Evolutionary conservation across 75 land plant species (phyloP), one percentile per base, ranked within the genome.

Genomic region (Chamaecyparis obtusa): DNA sequence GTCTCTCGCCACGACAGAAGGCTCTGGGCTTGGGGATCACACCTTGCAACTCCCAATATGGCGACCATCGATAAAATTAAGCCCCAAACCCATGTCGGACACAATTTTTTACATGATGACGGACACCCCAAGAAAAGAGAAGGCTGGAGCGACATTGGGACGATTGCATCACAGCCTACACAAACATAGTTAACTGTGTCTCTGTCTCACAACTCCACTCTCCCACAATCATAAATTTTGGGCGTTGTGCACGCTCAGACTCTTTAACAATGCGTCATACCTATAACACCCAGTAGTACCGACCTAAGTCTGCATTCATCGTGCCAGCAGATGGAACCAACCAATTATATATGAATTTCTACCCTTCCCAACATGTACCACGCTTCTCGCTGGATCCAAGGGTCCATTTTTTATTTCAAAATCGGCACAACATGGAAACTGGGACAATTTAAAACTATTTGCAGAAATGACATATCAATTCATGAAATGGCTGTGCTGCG

Each of bases 1-100:
- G 67, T 85, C 13, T 32, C 17, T 87, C 92, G 93, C 96, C 96
- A 94, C 1, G 86, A 43, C 14, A 93, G 88, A 8, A 94, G 89
- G 24, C 94, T 88, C 80, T 86, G 79, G 13, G 93, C 94, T 75
- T 94, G 94, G 11, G 78, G 79, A 78, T 93, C 90, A 0, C 91
- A 91, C 43, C 36, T 79, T 79, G 43, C 46, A 37, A 41, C 43
- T 39, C 82, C 48, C 46, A 43, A 43, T 24, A 37, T 46, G 9
- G 19, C 8, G 24, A 44, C 49, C 13, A 80, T 11, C 0, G 27
- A 44, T 44, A 80, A 19, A 8, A 80, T 44, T 24, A 80, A 8
- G 13, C 8, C 48, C 27, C 21, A 9, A 39, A 17, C 48, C 46
- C 82, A 43, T 80, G 2, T 80, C 8, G 44, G 48, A 71, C 14